phyloP scores from a whole-genome alignment of 163 green algal species.

The Scenedesmus sp. region DNA sequence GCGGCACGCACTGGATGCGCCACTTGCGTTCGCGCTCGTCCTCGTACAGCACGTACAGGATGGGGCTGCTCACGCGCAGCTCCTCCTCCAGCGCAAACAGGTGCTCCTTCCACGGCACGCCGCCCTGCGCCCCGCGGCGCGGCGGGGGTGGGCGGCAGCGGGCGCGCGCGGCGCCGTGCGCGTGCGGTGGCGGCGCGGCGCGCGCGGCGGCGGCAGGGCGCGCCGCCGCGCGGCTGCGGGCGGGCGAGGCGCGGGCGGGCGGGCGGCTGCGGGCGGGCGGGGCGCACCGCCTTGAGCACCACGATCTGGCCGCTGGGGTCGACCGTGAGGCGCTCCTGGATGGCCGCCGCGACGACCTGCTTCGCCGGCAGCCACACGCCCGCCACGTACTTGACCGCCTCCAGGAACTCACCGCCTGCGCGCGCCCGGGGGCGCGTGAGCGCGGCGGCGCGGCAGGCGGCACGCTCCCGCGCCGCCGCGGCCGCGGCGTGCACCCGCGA shows the following conservation, averaged over 20 bases:
- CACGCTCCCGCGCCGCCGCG: no score
- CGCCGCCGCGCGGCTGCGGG: no score
- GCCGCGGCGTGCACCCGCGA: conserved; percentile 68
- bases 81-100: conserved; percentile 94
- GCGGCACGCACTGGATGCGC: conserved; percentile 82
- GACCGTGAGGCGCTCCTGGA: conserved; percentile 72
- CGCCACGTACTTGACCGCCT: conserved; percentile 67
- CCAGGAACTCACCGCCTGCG: conserved; percentile 76
- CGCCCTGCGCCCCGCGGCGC: background rate
- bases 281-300: conserved; percentile 53
- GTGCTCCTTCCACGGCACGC: conserved; percentile 81
- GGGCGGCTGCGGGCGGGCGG: background rate
- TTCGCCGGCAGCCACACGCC: conserved; percentile 83
- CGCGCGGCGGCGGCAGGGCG: no score
- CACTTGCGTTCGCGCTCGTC: conserved; percentile 85
- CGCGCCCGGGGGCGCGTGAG: background rate
- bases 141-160: background rate
- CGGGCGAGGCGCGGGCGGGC: no score
- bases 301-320: conserved; percentile 84
- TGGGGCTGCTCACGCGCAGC: conserved; percentile 60
- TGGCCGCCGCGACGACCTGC: conserved; percentile 71
- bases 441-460: no score
- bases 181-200: background rate
- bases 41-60: conserved; percentile 70
- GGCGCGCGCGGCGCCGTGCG: no score